Conservation (phyloP, 2,329 filamentous ascomycete genomes). For the Xylariaceae sp. region DNA sequence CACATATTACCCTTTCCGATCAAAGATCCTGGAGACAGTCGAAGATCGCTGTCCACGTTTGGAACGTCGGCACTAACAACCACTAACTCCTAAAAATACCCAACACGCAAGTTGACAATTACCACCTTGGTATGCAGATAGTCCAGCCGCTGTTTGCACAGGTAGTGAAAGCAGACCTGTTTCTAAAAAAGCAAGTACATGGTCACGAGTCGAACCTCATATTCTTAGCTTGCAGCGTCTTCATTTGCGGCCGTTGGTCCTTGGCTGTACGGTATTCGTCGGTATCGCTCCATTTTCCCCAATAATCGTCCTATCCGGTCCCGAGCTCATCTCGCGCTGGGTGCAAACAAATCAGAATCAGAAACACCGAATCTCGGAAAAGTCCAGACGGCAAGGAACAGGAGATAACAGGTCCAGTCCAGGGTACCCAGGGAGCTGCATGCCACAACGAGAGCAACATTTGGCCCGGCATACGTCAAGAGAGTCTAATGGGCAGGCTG, state of each 20-base stretch:
- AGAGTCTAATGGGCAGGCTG: neutral
- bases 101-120: constrained; percentile 4
- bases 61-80: constrained; percentile 22
- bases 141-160: constrained; percentile 2
- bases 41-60: constrained; percentile 26
- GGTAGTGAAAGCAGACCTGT: constrained; percentile 13
- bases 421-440: neutral
- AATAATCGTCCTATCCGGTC: neutral
- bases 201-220: neutral
- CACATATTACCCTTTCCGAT: constrained; percentile 32
- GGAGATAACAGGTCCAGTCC: neutral
- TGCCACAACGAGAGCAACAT: constrained; percentile 9
- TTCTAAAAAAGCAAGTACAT: constrained; percentile 17
- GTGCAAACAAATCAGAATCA: neutral
- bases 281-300: neutral
- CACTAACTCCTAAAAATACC: constrained; percentile 25
- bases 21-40: constrained; percentile 24
- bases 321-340: neutral
- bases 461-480: neutral
- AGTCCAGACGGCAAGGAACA: constrained; percentile 1
- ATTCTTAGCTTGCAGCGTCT: constrained; percentile 6
- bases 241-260: neutral
- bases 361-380: neutral
- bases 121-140: constrained; percentile 13
- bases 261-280: constrained; percentile 2